Base-by-base conservation (phyloP, 2,329 filamentous ascomycete genomes). In the Botryotinia narcissicola region DNA sequence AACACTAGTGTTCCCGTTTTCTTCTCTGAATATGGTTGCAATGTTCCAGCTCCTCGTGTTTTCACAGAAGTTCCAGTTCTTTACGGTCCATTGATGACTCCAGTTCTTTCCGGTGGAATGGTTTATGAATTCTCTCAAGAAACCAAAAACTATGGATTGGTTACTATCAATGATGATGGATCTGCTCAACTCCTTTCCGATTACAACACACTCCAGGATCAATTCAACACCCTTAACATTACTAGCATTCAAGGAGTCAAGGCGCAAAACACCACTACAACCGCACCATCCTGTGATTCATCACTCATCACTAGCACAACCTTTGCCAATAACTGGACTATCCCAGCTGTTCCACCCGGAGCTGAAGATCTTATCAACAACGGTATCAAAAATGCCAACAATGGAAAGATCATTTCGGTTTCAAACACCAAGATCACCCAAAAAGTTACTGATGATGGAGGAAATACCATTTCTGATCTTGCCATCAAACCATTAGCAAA, bases 1-100 rank as follows among this genome's bases (percentile, higher is more conserved):
- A 86, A 86, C 76, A 88, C 87, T 57, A 88, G 90, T 25, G 87
- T 94, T 54, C 93, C 93, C 46, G 86, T 95, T 78, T 95, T 95
- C 86, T 95, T 93, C 85, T 93, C 91, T 76, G 93, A 96, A 80
- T 92, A 87, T 78, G 93, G 93, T 75, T 95, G 93, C 88, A 95
- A 94, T 84, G 85, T 86, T 54, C 88, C 90, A 22, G 81, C 84
- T n/a, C 90, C 92, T 22, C 91, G 93, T 77, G 83, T 90, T 78
- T 96, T 94, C 84, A 91, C 92, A 77, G 93, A 96, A 83, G 91
- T 94, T 20, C 86, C 85, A 72, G 85, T 90, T 75, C 89, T 96
- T 77, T 95, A 95, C 82, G 87, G 92, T 73, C 79, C 85, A 57
- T 78, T 93, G 76, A 94, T 95, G 91, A 90, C 83, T 20, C 81